phyloP scores from a whole-genome alignment of 1,284 basidiomycete species.

The Tranzscheliella williamsii region DNA sequence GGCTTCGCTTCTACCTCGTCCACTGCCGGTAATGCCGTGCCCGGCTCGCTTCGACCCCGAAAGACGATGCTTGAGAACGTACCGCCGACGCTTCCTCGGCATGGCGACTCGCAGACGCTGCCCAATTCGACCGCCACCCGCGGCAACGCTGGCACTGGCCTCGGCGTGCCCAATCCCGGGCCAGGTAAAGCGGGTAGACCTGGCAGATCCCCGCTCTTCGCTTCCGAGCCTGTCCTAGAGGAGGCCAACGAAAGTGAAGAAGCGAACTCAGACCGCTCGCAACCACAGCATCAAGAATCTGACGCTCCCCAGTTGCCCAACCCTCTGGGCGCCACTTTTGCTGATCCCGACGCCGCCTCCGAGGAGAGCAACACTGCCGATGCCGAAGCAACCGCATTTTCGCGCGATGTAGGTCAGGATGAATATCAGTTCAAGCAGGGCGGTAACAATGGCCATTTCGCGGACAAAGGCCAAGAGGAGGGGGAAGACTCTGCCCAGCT shows the following conservation, averaged over 20 bases:
- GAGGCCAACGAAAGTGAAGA: slow-evolving; percentile 23
- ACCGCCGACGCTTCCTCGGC: slow-evolving; percentile 14
- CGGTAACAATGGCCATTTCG: not conserved
- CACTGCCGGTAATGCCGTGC: slow-evolving; percentile 12
- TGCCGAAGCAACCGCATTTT: not conserved
- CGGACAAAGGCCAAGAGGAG: not conserved
- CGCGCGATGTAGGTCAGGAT: not conserved
- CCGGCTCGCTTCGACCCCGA: slow-evolving; percentile 26
- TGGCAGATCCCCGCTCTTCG: slow-evolving; percentile 33
- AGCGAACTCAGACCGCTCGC: too few species aligned
- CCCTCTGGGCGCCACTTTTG: slow-evolving; percentile 28
- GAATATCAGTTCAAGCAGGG: not conserved
- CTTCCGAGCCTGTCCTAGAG: slow-evolving; percentile 30
- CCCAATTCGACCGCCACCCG: slow-evolving; percentile 25
- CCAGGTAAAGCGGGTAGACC: slow-evolving; percentile 17
- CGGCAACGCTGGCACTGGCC: slow-evolving; percentile 13
- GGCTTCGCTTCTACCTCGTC: slow-evolving; percentile 24
- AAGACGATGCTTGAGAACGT: slow-evolving; percentile 46
- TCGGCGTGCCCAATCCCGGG: slow-evolving; percentile 11
- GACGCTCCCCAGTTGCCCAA: slow-evolving; percentile 6
- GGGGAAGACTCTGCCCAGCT: slow-evolving; percentile 8
- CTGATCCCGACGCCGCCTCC: slow-evolving; percentile 11
- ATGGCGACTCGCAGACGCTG: slow-evolving; percentile 19
- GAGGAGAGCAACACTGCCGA: not conserved
- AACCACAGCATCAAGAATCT: not conserved